Base-by-base conservation (phyloP, 2,329 filamentous ascomycete genomes). In the Sporothrix sp. region DNA sequence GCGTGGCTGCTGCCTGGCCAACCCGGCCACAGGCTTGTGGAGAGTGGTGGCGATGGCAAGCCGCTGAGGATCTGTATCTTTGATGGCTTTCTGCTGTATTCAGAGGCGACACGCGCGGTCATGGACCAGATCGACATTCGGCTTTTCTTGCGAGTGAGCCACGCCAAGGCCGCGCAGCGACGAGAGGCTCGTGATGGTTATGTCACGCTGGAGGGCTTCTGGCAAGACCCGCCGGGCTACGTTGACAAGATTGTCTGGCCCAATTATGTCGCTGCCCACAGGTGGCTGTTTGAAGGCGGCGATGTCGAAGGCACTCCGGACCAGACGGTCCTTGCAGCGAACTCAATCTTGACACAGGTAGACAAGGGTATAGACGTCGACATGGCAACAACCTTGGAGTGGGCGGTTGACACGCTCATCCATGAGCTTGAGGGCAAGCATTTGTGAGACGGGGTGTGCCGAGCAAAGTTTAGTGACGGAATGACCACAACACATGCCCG, bases 181-280 rank as follows among this genome's bases (percentile, higher is more conserved):
- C 71, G 87, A 27, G 79, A 85, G 61, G 80, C 79, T 0, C 71
- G 87, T 49, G 80, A 76, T 57, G 86, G 86, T 10, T 93, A 93
- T 64, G 85, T 88, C 27, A 91, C 87, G 3, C 66, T 85, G 5
- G 81, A 96, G 61, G 91, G 90, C 25, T 98, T 96, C 69, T 98
- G 93, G 93, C 76, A 82, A 51, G 93, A 98, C 65, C 93, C 93
- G 0, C 88, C 88, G 0, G 90, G 87, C 0, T 98, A 97, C 64
- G 89, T 97, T 33, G 90, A 97, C 64, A 79, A 85, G 63, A 78
- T 98, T 50, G 93, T 98, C 4, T 98, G 93, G 93, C 91, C 91
- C 3, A 91, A 95, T 60, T 97, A 96, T 66, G 86, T 85, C 3
- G 73, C 77, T 48, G 80, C 88, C 59, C 90, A 97, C 68, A 71